These are phyloP conservation scores for Candida silvicultrix DNA, from an alignment of 805 yeast genomes.

Conservation along the genomic window DNA sequence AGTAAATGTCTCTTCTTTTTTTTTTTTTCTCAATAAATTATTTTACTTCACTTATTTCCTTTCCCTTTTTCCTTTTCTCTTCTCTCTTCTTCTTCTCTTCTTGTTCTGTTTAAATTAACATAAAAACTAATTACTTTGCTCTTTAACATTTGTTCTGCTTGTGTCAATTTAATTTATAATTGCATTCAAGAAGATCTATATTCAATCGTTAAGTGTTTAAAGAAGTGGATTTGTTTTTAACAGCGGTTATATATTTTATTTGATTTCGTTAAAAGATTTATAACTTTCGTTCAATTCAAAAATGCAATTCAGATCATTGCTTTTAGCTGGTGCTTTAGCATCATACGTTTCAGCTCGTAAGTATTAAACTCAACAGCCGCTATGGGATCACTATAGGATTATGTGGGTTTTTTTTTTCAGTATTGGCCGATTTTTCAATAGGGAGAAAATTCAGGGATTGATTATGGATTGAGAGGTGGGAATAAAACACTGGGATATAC, in stretches of 20 bases:
- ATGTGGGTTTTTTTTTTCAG: too few species aligned
- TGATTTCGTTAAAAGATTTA: neutral
- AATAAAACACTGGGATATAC: too few species aligned
- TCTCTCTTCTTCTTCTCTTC: neutral
- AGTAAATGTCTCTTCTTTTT: neutral
- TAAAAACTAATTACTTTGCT: neutral
- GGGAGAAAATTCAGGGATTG: too few species aligned
- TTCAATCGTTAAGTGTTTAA: neutral
- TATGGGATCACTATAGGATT: too few species aligned
- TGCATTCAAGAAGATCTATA: neutral
- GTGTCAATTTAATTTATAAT: neutral
- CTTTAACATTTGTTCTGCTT: neutral
- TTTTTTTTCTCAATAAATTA: neutral
- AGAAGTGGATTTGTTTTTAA: neutral
- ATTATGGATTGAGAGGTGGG: too few species aligned
- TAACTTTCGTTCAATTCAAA: constrained; percentile 1
- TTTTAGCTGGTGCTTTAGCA: constrained; percentile 43
- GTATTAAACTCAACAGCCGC: too few species aligned
- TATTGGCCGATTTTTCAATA: too few species aligned
- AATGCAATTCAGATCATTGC: constrained; percentile 53
- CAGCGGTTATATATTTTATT: neutral
- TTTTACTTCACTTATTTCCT: neutral
- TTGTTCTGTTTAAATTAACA: neutral
- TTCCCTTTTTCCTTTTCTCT: neutral
- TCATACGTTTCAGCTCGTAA: constrained; percentile 39